Conservation (phyloP, 2,329 filamentous ascomycete species). For the Penicillium sp. region DNA sequence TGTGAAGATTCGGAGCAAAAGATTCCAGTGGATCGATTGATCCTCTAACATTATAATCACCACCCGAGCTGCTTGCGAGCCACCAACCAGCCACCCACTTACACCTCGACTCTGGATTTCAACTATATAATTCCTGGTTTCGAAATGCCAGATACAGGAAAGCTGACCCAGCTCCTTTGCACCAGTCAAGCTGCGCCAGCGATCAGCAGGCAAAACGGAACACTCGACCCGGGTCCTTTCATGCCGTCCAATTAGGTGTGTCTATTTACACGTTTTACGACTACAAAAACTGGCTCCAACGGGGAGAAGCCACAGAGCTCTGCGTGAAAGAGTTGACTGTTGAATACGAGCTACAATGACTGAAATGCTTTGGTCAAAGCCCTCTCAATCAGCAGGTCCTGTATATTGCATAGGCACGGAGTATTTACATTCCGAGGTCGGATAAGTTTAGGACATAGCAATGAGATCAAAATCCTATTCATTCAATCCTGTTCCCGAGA, state of each 20-base stretch:
- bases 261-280: no score
- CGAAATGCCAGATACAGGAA: neutral
- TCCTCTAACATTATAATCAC: neutral
- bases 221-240: neutral
- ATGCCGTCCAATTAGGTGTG: neutral
- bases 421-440: neutral
- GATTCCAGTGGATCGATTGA: neutral
- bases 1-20: conserved; percentile 20
- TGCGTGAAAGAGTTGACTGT: neutral
- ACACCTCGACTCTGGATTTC: neutral
- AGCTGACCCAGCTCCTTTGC: neutral
- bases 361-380: neutral
- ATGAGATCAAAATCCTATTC: neutral
- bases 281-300: neutral
- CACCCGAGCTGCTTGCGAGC: neutral
- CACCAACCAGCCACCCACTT: neutral
- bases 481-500: neutral
- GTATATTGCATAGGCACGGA: neutral
- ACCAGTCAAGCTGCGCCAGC: neutral
- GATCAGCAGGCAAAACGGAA: neutral
- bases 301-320: neutral
- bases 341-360: neutral
- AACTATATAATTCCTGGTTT: neutral
- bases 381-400: neutral
- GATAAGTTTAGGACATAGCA: neutral